A percentile compares a stretch with the other conserved stretches of the same genome.
These are phyloP conservation scores for Fusarium mundagurra DNA, from an alignment of 2,329 filamentous ascomycete species.

Conservation along the genomic window DNA sequence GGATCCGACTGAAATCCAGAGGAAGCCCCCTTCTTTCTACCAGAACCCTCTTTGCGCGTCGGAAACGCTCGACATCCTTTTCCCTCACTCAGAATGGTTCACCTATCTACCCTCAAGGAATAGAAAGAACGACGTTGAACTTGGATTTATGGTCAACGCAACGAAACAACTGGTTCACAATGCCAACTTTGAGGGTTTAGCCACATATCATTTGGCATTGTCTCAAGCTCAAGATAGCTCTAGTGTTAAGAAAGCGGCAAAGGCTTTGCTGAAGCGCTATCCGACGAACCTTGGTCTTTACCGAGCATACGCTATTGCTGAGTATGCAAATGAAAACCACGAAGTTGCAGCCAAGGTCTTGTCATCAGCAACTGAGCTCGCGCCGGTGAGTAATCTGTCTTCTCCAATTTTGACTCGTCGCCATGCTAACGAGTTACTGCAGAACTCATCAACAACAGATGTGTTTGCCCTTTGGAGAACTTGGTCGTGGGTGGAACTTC, in stretches of 20 bases:
- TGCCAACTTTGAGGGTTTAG: slow-evolving; percentile 54
- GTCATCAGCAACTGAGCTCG: slow-evolving; percentile 65
- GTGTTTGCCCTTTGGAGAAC: slow-evolving; percentile 63
- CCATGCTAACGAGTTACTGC: slow-evolving; percentile 2
- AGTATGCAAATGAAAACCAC: slow-evolving; percentile 66
- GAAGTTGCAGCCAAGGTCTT: slow-evolving; percentile 73
- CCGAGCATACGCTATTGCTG: slow-evolving; percentile 80
- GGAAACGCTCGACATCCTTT: slow-evolving; percentile 63
- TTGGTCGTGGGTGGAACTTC: slow-evolving; percentile 76
- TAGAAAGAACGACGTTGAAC: slow-evolving; percentile 42
- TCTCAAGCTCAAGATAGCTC: slow-evolving; percentile 65
- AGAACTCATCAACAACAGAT: slow-evolving; percentile 33
- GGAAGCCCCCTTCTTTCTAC: slow-evolving; percentile 44
- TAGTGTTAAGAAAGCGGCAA: slow-evolving; percentile 75
- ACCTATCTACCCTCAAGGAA: slow-evolving; percentile 47
- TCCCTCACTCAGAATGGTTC: slow-evolving; percentile 59
- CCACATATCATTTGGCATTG: slow-evolving; percentile 76
- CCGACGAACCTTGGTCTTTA: slow-evolving; percentile 75
- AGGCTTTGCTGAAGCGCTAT: slow-evolving; percentile 74
- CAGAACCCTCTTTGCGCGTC: slow-evolving; percentile 44
- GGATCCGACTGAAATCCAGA: slow-evolving; percentile 34
- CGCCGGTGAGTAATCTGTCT: slow-evolving; percentile 41
- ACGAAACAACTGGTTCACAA: slow-evolving; percentile 68
- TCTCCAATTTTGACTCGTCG: background rate
- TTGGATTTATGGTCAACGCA: slow-evolving; percentile 61